Evolutionary conservation across 352 stramenopile genomes (phyloP).

Genomic region (Pythium folliculosum): DNA sequence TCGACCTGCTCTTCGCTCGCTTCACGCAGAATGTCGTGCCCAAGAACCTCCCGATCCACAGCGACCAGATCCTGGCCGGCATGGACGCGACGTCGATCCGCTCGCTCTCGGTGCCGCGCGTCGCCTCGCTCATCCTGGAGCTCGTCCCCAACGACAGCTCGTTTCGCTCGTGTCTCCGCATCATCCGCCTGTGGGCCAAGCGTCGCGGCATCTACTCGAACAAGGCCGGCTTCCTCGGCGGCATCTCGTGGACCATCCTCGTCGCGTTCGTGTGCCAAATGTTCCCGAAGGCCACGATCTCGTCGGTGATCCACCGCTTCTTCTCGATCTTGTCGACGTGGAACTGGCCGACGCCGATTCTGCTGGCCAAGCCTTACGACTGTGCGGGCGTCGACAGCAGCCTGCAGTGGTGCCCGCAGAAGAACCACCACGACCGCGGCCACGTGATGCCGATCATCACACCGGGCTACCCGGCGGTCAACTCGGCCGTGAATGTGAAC

Average conservation of each 20-base stretch:
- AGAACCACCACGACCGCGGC: constrained; percentile 74
- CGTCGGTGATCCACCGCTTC: constrained; percentile 74
- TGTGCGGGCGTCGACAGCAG: constrained; percentile 32
- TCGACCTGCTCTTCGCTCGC: constrained; percentile 80
- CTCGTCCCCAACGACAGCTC: constrained; percentile 74
- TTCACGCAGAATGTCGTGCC: constrained; percentile 69
- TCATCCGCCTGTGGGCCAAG: constrained; percentile 77
- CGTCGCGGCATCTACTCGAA: constrained; percentile 83
- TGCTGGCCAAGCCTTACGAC: constrained; percentile 69
- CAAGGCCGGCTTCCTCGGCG: constrained; percentile 79
- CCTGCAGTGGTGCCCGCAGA: constrained; percentile 72
- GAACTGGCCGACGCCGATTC: constrained; percentile 80
- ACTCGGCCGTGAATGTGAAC: constrained; percentile 86
- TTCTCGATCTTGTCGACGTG: constrained; percentile 79
- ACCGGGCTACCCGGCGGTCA: constrained; percentile 78
- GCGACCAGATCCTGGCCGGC: constrained; percentile 65
- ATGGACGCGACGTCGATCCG: constrained; percentile 81
- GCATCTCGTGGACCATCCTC: constrained; percentile 85
- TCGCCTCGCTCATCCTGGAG: constrained; percentile 78
- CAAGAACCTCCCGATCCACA: constrained; percentile 76
- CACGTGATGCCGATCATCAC: constrained; percentile 90
- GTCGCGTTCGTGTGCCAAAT: constrained; percentile 88
- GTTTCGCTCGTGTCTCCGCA: constrained; percentile 71
- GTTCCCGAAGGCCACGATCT: constrained; percentile 77
- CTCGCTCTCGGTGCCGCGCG: constrained; percentile 74